phyloP scores from a whole-genome alignment of 2,329 filamentous ascomycete species.

The Emergomyces pasteurianus region DNA sequence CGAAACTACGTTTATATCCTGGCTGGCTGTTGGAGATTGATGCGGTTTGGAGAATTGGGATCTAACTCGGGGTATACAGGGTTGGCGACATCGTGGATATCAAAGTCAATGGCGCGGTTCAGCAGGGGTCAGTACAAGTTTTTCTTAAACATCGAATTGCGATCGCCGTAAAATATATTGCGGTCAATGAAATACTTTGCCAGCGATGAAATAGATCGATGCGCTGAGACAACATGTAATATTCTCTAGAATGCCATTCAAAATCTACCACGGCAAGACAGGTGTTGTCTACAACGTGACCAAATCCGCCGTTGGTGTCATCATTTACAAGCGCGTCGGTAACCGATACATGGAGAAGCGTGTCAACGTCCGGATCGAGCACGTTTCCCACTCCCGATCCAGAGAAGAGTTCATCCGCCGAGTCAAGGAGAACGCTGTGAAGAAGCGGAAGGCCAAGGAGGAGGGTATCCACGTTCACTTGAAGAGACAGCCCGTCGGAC shows the following conservation, averaged over 20 bases:
- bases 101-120: constrained; percentile 94
- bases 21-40: constrained; percentile 6
- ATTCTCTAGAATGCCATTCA: constrained; percentile 75
- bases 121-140: constrained; percentile 69
- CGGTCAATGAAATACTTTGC: not conserved
- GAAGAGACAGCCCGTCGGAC: constrained; percentile 76
- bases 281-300: constrained; percentile 98
- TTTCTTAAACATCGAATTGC: not conserved
- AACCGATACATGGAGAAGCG: constrained; percentile 99
- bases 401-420: constrained; percentile 92
- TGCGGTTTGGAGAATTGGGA: constrained; percentile 14
- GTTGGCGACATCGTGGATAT: constrained; percentile 99
- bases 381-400: constrained; percentile 87
- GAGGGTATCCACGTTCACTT: constrained; percentile 78
- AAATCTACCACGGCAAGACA: constrained; percentile 99
- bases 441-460: constrained; percentile 86
- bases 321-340: constrained; percentile 99
- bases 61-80: constrained; percentile 44
- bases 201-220: not conserved
- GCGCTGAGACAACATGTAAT: not conserved
- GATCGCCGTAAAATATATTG: not conserved
- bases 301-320: constrained; percentile 94
- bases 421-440: constrained; percentile 90
- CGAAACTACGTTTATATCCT: constrained; percentile 23
- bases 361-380: constrained; percentile 97